Evolutionary conservation across 177 flowering plant species (phyloP), one percentile per base, ranked within the genome.

Genomic region (Vitis hybrid): DNA sequence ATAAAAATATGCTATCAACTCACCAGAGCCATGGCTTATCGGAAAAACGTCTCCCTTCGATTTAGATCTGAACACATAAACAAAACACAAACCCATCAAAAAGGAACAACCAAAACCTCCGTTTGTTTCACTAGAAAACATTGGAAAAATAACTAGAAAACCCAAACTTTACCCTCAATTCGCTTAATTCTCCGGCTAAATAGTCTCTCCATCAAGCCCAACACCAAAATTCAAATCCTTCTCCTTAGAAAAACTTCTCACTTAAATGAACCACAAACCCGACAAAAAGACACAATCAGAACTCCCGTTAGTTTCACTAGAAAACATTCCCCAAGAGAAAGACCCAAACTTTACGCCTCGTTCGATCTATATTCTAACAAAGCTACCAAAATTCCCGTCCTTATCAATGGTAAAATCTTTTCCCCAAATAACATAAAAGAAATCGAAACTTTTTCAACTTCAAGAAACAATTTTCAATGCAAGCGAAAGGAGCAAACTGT

Each of bases 1-100:
- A 9, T 7, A 16, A 18, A 51, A 56, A 29, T 18, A 55, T 3
- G 19, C 14, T 29, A 29, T 13, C 19, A 60, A 67, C 85, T 73
- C 74, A 82, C 85, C 77, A 82, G 75, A 77, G 83, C 83, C 85
- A 82, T 82, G 69, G 77, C 81, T 80, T 69, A 49, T 19, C 60
- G 70, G 75, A 61, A 58, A 72, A 72, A 70, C 56, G 62, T 26
- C 45, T 59, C 22, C 62, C 67, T 55, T 69, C 1, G 58, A 71
- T 64, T 51, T 45, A 68, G 85, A 82, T 82, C 85, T 79, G 74
- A 55, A 62, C 61, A 59, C 49, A 65, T 4, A 70, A 39, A 52
- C 20, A 49, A 55, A 66, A n/a, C 13, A 6, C 1, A 14, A 56
- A 51, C 33, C 29, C 5, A 10, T 19, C 2, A 18, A 11, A 29